phyloP scores from a whole-genome alignment of 257 asterid species.

The Coffea eugenioides region DNA sequence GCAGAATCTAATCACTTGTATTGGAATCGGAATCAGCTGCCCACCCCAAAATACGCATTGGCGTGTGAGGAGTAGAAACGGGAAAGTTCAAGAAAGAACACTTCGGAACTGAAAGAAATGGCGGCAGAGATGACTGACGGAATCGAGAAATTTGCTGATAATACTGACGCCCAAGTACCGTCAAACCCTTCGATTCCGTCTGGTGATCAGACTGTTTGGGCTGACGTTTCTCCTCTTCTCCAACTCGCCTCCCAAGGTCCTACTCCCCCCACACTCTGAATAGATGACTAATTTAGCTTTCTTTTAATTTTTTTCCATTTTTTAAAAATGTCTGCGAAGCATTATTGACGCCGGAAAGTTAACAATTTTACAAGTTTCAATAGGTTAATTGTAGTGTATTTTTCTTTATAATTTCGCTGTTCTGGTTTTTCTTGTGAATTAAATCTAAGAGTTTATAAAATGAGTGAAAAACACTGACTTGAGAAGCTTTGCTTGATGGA shows the following conservation, averaged over 20 bases:
- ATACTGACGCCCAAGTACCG: slow-evolving; percentile 31
- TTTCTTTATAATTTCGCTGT: not conserved
- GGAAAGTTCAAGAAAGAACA: not conserved
- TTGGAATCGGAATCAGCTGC: too few species aligned
- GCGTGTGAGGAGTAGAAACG: not conserved
- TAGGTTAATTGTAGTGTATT: not conserved
- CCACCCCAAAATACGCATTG: not conserved
- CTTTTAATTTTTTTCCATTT: not conserved
- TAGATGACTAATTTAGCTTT: not conserved
- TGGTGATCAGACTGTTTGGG: slow-evolving; percentile 73
- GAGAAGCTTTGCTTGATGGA: not conserved
- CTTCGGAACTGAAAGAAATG: slow-evolving; percentile 11
- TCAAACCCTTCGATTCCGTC: slow-evolving; percentile 61
- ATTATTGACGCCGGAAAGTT: not conserved
- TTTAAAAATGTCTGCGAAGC: not conserved
- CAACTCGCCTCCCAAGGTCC: slow-evolving; percentile 71
- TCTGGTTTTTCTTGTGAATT: not conserved
- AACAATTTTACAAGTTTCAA: not conserved
- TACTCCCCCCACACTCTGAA: not conserved
- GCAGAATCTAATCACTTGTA: not conserved
- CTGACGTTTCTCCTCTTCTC: slow-evolving; percentile 71
- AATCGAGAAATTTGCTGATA: not conserved
- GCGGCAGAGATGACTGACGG: slow-evolving; percentile 13
- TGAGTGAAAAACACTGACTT: not conserved
- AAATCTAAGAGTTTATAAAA: not conserved